These are phyloP conservation scores for Boechera retrofracta DNA, from an alignment of 345 rosid genomes.

Conservation along the genomic window DNA sequence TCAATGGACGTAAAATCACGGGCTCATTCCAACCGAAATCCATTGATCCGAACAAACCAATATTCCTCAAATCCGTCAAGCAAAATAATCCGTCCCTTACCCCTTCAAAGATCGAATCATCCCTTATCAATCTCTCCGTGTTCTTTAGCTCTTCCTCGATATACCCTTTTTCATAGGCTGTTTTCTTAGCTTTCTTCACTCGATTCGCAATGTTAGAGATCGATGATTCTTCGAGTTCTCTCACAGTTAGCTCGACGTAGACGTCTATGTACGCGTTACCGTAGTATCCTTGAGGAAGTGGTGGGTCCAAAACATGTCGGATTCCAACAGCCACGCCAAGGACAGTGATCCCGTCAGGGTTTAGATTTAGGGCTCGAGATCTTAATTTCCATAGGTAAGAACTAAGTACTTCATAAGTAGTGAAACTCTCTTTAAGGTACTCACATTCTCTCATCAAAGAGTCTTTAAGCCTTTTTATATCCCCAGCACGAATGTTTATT, in stretches of 20 bases:
- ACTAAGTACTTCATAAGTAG: conserved; percentile 51
- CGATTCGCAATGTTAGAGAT: conserved; percentile 40
- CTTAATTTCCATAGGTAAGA: conserved; percentile 58
- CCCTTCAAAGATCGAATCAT: conserved; percentile 31
- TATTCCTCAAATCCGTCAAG: conserved; percentile 54
- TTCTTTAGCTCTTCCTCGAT: conserved; percentile 17
- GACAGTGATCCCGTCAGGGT: conserved; percentile 46
- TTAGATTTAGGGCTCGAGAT: conserved; percentile 48
- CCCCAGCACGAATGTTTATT: conserved; percentile 6
- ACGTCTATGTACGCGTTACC: conserved; percentile 52
- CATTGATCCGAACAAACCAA: not conserved
- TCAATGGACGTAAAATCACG: conserved; percentile 32
- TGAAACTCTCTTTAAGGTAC: conserved; percentile 29
- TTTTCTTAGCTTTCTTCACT: conserved; percentile 37
- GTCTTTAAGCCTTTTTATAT: conserved; percentile 24
- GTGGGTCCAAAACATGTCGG: conserved; percentile 44
- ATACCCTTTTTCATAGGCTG: not conserved
- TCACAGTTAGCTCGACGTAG: conserved; percentile 39
- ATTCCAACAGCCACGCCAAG: conserved; percentile 46
- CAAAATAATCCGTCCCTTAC: conserved; percentile 39
- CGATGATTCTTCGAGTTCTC: conserved; percentile 47
- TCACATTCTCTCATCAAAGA: conserved; percentile 4
- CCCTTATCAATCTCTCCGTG: conserved; percentile 38
- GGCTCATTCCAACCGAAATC: conserved; percentile 56
- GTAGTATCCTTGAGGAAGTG: conserved; percentile 52